Evolutionary conservation across 495 filamentous ascomycete species (phyloP), one percentile per base, ranked within the genome.

Genomic region (Astrocystis sublimbata): DNA sequence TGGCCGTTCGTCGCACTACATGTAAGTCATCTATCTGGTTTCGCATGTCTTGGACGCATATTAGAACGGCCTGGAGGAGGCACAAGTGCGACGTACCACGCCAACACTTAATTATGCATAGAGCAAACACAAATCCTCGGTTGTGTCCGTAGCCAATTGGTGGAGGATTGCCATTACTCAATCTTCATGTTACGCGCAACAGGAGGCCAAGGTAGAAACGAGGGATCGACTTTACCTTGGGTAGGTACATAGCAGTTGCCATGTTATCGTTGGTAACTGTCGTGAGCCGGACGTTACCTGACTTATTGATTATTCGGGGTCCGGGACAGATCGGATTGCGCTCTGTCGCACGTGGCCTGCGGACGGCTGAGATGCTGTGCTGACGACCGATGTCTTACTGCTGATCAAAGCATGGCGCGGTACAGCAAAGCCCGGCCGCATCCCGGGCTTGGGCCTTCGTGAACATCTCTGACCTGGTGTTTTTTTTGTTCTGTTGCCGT

Each of bases 1-100:
- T 30, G 41, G 36, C 65, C 65, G 70, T 66, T 70, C 67, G 67
- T 72, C 64, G 62, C 70, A 72, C 70, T 35, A 56, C 69, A 69
- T 67, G 50, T 61, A 47, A 61, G 59, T 57, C 66, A 40, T 57
- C 36, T 64, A 61, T 71, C 60, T 69, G 50, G 67, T 68, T 64
- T 70, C 63, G 67, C 65, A 61, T 67, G 61, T 55, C 69, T 62
- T 65, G 45, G 36, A 53, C 66, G 31, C 68, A 66, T 62, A 64
- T 55, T 54, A 61, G 67, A 72, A 70, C 67, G 65, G 61, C 63
- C 52, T 17, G 15, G 50, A 49, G 30, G 60, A 33, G 12, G 31
- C 51, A 62, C 51, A 56, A 47, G 60, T 62, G 36, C 60, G 42
- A 62, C 60, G 67, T 70, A 66, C 60, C 59, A 68, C 67, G 59